phyloP scores from a whole-genome alignment of 106 monocot species.

The Platanthera guangdongensis region DNA sequence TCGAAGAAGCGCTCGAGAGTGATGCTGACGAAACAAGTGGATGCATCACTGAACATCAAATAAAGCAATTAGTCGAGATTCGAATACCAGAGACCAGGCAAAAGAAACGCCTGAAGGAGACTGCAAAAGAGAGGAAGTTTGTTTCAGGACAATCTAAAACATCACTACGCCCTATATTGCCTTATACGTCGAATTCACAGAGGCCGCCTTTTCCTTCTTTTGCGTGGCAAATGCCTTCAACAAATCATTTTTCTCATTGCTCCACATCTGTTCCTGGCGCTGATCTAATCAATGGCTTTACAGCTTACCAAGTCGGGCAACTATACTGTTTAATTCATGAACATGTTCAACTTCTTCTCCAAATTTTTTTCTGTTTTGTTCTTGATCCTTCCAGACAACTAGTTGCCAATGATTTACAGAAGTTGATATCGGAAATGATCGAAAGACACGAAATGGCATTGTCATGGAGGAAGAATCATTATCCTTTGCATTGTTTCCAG shows the following conservation, averaged over 20 bases:
- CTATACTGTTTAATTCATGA: conserved; percentile 68
- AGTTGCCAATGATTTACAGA: conserved; percentile 35
- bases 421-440: conserved; percentile 63
- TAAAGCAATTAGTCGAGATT: conserved; percentile 13
- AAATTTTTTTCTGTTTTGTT: conserved; percentile 62
- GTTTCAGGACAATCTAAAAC: conserved; percentile 26
- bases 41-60: conserved; percentile 5
- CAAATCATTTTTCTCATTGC: conserved; percentile 17
- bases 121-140: conserved; percentile 23
- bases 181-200: conserved; percentile 31
- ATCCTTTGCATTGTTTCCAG: conserved; percentile 43
- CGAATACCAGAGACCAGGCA: conserved; percentile 63
- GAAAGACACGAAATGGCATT: conserved; percentile 54
- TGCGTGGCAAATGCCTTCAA: conserved; percentile 19
- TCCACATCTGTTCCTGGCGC: conserved; percentile 13
- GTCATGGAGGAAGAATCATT: conserved; percentile 26
- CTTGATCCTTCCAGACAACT: conserved; percentile 69
- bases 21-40: conserved; percentile 52
- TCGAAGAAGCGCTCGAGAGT: conserved; percentile 87
- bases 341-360: conserved; percentile 90
- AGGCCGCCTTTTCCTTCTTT: conserved; percentile 11
- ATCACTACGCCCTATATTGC: conserved; percentile 63
- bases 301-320: conserved; percentile 62
- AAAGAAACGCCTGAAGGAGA: conserved; percentile 41
- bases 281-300: conserved; percentile 50